Evolutionary conservation across 1,139 yeast species (phyloP), one percentile per base, ranked within the genome.

Genomic region (Candida sp.): DNA sequence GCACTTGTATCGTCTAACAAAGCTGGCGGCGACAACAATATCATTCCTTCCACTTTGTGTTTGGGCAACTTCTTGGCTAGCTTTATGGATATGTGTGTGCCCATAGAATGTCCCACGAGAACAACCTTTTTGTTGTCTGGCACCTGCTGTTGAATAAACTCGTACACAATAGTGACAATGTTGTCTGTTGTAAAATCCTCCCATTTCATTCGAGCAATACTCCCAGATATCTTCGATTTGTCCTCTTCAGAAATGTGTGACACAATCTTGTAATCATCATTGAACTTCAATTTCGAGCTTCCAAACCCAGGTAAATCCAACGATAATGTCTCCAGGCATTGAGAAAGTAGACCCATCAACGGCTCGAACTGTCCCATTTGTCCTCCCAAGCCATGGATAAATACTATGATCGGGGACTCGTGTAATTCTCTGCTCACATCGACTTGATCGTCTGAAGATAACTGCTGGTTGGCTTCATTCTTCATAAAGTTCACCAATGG

Each of bases 241-340:
- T 78, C 72, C 5, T 56, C 61, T 0, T 53, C 51, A 1, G 69
- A 53, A 9, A 77, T 60, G 1, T 53, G 49, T 1, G 73, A 58
- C 26, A 71, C 62, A 35, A 60, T 56, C 40, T 67, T 66, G 46
- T 55, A 55, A 9, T 52, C 39, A 1, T 53, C 52, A 25, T 58
- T 49, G 44, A 67, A 67, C 7, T 55, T 48, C 8, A 59, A 7
- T 42, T 73, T 72, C 1, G 86, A 81, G 58, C 78, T 78, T 17
- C 96, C 96, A 67, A 86, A 86, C 0, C 96, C 96, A 0, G 96
- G 96, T 49, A 88, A 72, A 61, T 88, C 96, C 23, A 88, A 60
- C 1, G 90, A 77, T 49, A 85, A 63, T 3, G 87, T 76, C 56
- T 86, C 88, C 60, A 85, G 78, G 63, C 88, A 84, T 60, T 86